Base-by-base conservation (phyloP, 352 stramenopile species). In the Pythium insidiosum region DNA sequence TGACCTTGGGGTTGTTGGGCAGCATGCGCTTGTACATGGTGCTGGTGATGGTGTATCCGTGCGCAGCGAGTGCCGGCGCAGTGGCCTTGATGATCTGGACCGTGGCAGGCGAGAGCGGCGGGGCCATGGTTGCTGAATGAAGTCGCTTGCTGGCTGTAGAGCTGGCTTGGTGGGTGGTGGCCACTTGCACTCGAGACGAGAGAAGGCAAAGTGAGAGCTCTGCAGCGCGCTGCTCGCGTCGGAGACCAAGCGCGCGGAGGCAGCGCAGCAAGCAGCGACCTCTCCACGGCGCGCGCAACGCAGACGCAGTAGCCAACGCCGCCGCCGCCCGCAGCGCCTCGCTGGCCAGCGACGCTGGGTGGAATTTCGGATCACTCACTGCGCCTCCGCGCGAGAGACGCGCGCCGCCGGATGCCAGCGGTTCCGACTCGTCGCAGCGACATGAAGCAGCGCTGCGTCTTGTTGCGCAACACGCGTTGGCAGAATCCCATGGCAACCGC, bases 1-100 rank as follows among this genome's bases (percentile, higher is more conserved):
- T 54, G 39, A 85, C 66, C 47, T 82, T 65, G 0, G 75, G 72
- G 50, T 82, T 67, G 47, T 71, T 69, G 45, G 56, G 58, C 34
- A 88, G 75, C 67, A 88, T 81, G n/a, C 50, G 62, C 23, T 56
- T 29, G 56, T 88, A 88, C 66, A 88, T 85, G 50, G 57, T 76
- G 43, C 58, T 68, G 1, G 73, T 84, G 53, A 88, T 88, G 44
- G 58, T 40, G 28, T 64, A 68, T 40, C 68, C 75, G 50, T 88
- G 59, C 26, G 65, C 52, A 19, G 73, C 73, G 49, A 88, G 67
- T 35, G 79, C 69, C 3, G 73, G 73, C 1, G 70, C 73, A 9
- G 75, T 88, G 29, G 65, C 59, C 58, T 84, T 76, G 47, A 88
- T 63, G 52, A 86, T 73, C 30, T 58, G 49, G 51, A 73, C 70